Base-by-base conservation (phyloP, 140 eudicot genomes). In the Ambrosia hybrid region DNA sequence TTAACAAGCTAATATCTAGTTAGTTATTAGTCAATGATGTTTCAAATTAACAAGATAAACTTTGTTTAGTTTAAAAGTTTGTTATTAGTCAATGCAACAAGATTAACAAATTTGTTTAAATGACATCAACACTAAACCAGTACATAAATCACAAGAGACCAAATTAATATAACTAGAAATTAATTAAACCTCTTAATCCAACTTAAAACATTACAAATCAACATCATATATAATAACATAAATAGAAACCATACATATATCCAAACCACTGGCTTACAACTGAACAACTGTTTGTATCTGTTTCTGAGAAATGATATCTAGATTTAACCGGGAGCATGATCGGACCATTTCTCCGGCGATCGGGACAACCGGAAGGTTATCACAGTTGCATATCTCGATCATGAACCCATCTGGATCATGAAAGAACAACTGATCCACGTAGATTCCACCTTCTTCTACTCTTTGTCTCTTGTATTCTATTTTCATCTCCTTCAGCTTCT, bases 381-480 rank as follows among this genome's bases (percentile, higher is more conserved):
- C 97, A 16, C 97, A 91, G 80, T 91, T 88, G 81, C 97, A 91
- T 9, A 91, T 91, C 82, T 91, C 97, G 38, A 91, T 73, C 97
- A 91, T 91, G 83, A 91, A 91, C 0, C 97, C 97, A 66, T 91
- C 97, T 12, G 97, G 97, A 48, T 91, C 97, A 66, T 91, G 97
- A 72, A 91, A 91, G 78, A 91, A 91, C 33, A 91, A 55, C 46
- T 91, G 97, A 45, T 91, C 97, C 71, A 91, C 96, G 52, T 84
- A 78, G 16, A 91, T 83, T 14, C 97, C 97, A 4, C 97, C 96
- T 84, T 91, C 97, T 43, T 88, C 97, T 1, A 91, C 97, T 43
- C 87, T 72, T 71, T 84, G 91, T 67, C 88, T 45, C 63, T 80
- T 84, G 82, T 83, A 83, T 49, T 69, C 56, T 9, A 91, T 84